Percentiles rank a stretch among this genome's conserved stretches.
Conservation (phyloP, 805 yeast genomes). For the Starmerella tilneyi region DNA sequence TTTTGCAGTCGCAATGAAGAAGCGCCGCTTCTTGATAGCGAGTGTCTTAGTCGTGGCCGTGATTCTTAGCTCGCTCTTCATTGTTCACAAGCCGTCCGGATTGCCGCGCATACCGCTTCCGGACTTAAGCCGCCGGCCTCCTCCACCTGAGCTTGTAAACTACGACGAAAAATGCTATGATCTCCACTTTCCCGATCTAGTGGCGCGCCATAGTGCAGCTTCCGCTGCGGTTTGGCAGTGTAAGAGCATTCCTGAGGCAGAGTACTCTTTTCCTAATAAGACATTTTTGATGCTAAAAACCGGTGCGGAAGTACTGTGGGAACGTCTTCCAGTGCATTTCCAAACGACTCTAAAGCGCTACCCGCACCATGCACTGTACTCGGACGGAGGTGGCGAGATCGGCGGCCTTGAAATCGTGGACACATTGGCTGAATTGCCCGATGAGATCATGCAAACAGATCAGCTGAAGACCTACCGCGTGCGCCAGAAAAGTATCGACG, state of each 20-base stretch:
- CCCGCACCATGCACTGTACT: constrained; percentile 30
- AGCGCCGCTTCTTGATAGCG: background rate
- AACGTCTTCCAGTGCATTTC: constrained; percentile 30
- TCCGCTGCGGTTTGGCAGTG: background rate
- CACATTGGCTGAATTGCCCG: constrained; percentile 24
- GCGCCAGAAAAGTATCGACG: constrained; percentile 23
- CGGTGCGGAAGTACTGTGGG: constrained; percentile 8
- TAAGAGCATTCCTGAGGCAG: background rate
- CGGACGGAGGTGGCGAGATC: constrained; percentile 29
- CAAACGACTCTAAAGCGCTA: constrained; percentile 30
- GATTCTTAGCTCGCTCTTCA: background rate
- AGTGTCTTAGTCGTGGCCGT: background rate
- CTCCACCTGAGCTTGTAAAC: too few species aligned
- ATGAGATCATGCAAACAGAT: constrained; percentile 18
- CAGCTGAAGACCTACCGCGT: constrained; percentile 25
- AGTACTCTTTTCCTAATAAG: constrained; percentile 8
- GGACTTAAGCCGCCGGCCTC: too few species aligned
- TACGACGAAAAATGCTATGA: background rate
- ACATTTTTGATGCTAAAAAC: constrained; percentile 3
- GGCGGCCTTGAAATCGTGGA: constrained; percentile 32
- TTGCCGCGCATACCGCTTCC: background rate
- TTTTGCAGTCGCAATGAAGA: background rate
- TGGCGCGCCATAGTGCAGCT: background rate
- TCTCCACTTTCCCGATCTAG: background rate
- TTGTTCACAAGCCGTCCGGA: background rate